Evolutionary conservation across 1,284 basidiomycete genomes (phyloP), one percentile per base, ranked within the genome.

Genomic region (Malassezia cuniculi): DNA sequence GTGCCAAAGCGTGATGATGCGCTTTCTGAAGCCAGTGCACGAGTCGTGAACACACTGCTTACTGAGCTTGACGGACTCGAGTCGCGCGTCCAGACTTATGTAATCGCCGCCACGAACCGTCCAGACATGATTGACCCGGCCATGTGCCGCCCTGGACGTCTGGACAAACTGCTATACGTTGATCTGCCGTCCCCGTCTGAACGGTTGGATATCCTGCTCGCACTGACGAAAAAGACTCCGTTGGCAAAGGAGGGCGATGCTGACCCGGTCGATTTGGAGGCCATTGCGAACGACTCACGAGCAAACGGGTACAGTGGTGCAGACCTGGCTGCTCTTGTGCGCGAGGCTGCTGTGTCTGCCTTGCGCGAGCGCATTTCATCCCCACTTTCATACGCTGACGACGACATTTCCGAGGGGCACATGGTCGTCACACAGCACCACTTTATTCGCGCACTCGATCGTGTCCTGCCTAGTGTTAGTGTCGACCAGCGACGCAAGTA

Each of bases 121-220:
- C 90, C 90, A 0, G 90, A 95, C 71, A 94, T 95, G 79, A 87
- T 95, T 50, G 90, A 95, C 64, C 90, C 90, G 1, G 90, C 90
- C 4, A 94, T 95, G 89, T 85, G 87, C 40, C 81, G 89, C 12
- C 90, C 90, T 0, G 90, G 90, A 0, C 78, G 90, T 18, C 75
- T 97, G 10, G 90, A 97, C 72, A 95, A 94, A 69, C 75, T 95
- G 6, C 75, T 97, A 19, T 97, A 94, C 62, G 89, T 97, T 54
- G 90, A 95, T 66, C 73, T 95, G 1, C 90, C 90, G 1, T 72
- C 73, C 0, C 53, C 79, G 0, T 66, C 72, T 10, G 90, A 94
- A 69, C 77, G 90, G 9, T 75, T 76, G 5, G 89, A 95, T 67
- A 90, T 97, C 48, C 50, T 66, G 14, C 48, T 37, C 19, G 59